These are phyloP conservation scores for Pelargonium nanum DNA, from an alignment of 345 rosid species.

Conservation along the genomic window DNA sequence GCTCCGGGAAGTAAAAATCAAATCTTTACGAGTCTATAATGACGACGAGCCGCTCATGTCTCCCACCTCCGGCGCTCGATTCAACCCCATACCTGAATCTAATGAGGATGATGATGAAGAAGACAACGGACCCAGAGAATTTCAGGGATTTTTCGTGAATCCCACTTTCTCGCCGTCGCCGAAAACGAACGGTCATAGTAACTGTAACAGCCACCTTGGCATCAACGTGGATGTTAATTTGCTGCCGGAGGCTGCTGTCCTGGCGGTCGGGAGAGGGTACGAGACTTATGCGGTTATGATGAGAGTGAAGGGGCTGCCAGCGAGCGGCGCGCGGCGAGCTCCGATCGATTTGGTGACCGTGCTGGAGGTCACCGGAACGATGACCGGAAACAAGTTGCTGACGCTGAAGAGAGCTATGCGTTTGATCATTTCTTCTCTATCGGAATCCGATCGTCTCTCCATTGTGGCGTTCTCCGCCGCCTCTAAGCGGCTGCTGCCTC, in stretches of 20 bases:
- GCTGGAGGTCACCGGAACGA: conserved; percentile 50
- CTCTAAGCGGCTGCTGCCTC: conserved; percentile 60
- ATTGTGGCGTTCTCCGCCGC: conserved; percentile 61
- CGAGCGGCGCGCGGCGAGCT: conserved; percentile 25
- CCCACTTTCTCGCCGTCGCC: conserved; percentile 11
- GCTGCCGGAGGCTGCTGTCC: conserved; percentile 56
- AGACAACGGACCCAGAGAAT: conserved; percentile 23
- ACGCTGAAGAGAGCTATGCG: conserved; percentile 58
- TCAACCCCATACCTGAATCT: conserved; percentile 67
- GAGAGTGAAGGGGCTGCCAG: conserved; percentile 55
- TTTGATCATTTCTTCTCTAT: conserved; percentile 42
- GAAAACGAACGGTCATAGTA: background rate
- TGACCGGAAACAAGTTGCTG: conserved; percentile 34
- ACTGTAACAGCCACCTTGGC: background rate
- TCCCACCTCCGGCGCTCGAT: conserved; percentile 38
- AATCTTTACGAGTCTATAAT: conserved; percentile 47
- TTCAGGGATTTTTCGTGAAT: conserved; percentile 45
- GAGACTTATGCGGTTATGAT: conserved; percentile 48
- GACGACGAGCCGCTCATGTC: conserved; percentile 72
- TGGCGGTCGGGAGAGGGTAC: conserved; percentile 41
- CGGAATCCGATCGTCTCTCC: conserved; percentile 62
- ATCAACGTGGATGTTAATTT: conserved; percentile 34
- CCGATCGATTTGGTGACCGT: conserved; percentile 71
- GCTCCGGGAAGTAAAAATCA: conserved; percentile 6
- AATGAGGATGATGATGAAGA: conserved; percentile 43